Base-by-base conservation (phyloP, 208 protist species). In the Crithidia fasciculata region DNA sequence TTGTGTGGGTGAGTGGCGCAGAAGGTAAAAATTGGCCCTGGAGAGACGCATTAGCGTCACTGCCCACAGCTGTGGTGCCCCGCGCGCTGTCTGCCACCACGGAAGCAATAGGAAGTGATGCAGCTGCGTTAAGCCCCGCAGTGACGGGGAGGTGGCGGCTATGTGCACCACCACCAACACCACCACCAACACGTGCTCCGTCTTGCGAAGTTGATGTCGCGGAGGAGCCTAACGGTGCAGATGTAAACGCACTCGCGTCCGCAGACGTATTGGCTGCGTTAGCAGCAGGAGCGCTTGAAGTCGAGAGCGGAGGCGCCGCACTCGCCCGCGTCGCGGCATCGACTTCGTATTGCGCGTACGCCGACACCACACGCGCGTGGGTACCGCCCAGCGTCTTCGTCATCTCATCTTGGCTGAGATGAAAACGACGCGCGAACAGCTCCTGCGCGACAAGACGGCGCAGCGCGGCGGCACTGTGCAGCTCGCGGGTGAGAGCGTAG, bases 401-500 rank as follows among this genome's bases (percentile, higher is more conserved):
- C 74, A 79, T 79, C 12, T 58, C 66, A 8, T 13, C 41, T 39
- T 10, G n/a, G 55, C 67, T 16, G 0, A 43, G 8, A 3, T 50
- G 13, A 36, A 61, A 74, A 8, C 13, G 40, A 7, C 7, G 9
- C 2, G 49, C n/a, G 28, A 59, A 69, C n/a, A 79, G 13, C 7
- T 73, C 45, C 19, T 79, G 40, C 2, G 49, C 58, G n/a, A 79
- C 54, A 19, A 79, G 0, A 41, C 67, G 60, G 44, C 56, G 67
- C 39, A 79, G 40, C 10, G 45, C 52, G 15, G 16, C 12, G 18
- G 62, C 66, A 15, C 36, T 79, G 67, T 64, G 60, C 52, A 79
- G 74, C 52, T 52, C 43, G 13, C 67, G 41, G 4, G 74, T 79
- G 16, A 79, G 37, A 5, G 28, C 67, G 67, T 79, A 79, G 67